Base-by-base conservation (phyloP, 495 filamentous ascomycete species). In the Zalerion maritima region DNA sequence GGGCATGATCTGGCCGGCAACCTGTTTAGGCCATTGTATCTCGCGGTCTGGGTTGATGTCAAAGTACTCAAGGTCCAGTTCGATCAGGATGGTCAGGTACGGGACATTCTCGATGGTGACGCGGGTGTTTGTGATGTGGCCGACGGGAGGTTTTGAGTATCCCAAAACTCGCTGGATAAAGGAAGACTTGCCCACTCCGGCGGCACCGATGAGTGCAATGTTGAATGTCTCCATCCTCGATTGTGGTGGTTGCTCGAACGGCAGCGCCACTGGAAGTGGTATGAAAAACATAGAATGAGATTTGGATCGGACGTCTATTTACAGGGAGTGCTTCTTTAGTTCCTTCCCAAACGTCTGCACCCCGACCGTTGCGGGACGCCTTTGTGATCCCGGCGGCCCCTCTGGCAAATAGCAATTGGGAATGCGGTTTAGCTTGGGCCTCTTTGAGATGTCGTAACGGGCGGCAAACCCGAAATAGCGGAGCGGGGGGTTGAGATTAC, bases 131-230 rank as follows among this genome's bases (percentile, higher is more conserved):
- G 69, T 62, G 24, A 62, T 53, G 25, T 73, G 71, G 18, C 56
- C 43, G 18, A 53, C 52, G 3, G 78, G 64, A 1, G 68, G 51
- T 20, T 55, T 54, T 34, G 69, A 71, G 37, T 87, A 59, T 22
- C 82, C 76, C 41, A 89, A 56, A 7, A 81, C 80, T 31, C 67
- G 71, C 44, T 81, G 77, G 35, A 94, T 78, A 41, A 96, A 93
- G 14, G 80, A 79, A 27, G 81, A 83, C 57, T 96, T 94, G 40
- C 87, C 87, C 19, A 82, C 80, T 28, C 75, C 73, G 40, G 70
- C 62, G 40, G 71, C 68, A 30, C 89, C 89, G 42, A 94, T 70
- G 14, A 96, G 73, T 18, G 75, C 82, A 46, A 96, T 81, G 43
- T 82, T 86, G 45, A 93, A 71, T 45, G 76, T 57, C 36, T 71